These are phyloP conservation scores for Kentomonas sorsogonicus DNA, from an alignment of 208 protist species.

Conservation along the genomic window DNA sequence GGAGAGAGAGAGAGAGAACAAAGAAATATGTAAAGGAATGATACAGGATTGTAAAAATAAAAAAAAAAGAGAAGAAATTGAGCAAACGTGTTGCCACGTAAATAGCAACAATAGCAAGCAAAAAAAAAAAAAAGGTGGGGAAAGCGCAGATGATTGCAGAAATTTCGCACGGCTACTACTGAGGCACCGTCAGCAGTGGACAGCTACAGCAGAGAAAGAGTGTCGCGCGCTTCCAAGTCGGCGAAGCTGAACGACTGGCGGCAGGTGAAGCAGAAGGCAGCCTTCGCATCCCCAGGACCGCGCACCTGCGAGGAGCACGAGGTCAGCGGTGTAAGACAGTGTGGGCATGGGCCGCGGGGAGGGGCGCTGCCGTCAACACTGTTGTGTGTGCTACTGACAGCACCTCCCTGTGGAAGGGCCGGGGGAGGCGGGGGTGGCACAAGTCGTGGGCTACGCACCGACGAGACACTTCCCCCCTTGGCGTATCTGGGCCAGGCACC, in stretches of 20 bases:
- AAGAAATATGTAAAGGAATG: slow-evolving; percentile 6
- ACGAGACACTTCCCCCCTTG: too few species aligned
- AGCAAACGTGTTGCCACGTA: too few species aligned
- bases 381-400: too few species aligned
- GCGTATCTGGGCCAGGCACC: too few species aligned
- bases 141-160: background rate
- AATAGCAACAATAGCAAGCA: slow-evolving; percentile 1
- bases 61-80: background rate
- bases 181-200: background rate
- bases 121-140: background rate
- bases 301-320: slow-evolving; percentile 19
- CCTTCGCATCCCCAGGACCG: slow-evolving; percentile 27
- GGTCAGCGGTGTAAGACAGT: slow-evolving; percentile 50
- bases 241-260: slow-evolving; percentile 67
- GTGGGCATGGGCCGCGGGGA: slow-evolving; percentile 61
- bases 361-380: too few species aligned
- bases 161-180: background rate
- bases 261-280: slow-evolving; percentile 81
- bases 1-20: slow-evolving; percentile 9
- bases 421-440: too few species aligned
- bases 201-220: background rate
- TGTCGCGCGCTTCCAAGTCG: slow-evolving; percentile 36
- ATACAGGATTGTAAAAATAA: background rate
- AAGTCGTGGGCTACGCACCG: too few species aligned
- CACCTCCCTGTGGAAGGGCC: too few species aligned